Evolutionary conservation across 495 filamentous ascomycete genomes (phyloP).

Genomic region (Pseudotulostoma volvatum): DNA sequence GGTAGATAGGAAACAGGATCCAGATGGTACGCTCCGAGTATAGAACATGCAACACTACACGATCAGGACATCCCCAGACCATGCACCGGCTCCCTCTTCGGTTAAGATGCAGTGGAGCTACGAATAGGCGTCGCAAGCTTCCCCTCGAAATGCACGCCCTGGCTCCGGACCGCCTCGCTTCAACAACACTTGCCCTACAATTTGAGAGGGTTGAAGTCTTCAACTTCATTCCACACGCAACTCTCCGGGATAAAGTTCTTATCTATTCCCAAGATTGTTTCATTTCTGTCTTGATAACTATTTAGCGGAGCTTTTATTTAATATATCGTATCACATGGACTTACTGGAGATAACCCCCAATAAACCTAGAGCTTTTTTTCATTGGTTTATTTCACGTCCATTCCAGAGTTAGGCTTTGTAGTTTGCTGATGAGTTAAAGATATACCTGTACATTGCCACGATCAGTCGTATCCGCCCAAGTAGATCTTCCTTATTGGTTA

Average conservation of each 20-base stretch:
- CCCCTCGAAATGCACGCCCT: constrained; percentile 41
- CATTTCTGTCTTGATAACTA: no score
- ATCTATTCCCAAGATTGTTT: no score
- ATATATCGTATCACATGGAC: not conserved
- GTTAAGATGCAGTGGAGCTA: constrained; percentile 44
- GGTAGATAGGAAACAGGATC: constrained; percentile 33
- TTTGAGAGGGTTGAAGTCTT: constrained; percentile 31
- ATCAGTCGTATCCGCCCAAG: not conserved
- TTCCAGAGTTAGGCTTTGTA: not conserved
- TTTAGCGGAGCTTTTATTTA: not conserved
- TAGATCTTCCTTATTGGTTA: not conserved
- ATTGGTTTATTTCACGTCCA: not conserved
- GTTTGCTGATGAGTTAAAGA: not conserved
- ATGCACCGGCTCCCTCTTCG: constrained; percentile 41
- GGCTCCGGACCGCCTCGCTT: constrained; percentile 33
- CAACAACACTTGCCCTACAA: constrained; percentile 32
- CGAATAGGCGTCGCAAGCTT: constrained; percentile 41
- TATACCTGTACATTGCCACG: not conserved
- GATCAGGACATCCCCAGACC: constrained; percentile 39
- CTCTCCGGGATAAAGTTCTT: no score
- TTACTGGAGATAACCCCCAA: not conserved
- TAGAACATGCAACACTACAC: constrained; percentile 36
- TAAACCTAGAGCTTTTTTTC: not conserved
- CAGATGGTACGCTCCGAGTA: constrained; percentile 43
- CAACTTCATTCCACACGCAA: no score